Evolutionary conservation across 768 basidiomycete genomes (phyloP).

Genomic region (Kwoniella pini): DNA sequence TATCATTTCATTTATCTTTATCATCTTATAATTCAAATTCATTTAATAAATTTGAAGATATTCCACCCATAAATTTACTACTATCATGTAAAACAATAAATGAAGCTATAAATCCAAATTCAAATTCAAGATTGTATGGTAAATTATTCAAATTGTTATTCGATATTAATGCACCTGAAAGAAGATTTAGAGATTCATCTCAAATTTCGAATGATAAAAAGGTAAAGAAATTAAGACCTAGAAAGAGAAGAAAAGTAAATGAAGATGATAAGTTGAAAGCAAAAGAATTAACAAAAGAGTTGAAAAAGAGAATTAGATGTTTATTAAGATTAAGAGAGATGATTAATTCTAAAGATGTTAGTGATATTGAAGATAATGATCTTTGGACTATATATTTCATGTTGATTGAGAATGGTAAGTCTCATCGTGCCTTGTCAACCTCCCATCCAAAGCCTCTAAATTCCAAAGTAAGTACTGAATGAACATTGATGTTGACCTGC

Average conservation of each 20-base stretch:
- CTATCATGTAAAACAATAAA: slow-evolving; percentile 36
- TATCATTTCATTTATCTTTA: slow-evolving; percentile 66
- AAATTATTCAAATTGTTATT: slow-evolving; percentile 40
- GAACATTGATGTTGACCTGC: too few species aligned
- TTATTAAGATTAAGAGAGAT: slow-evolving; percentile 32
- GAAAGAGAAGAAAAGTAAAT: neutral
- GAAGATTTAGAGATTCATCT: slow-evolving; percentile 46
- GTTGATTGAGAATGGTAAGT: slow-evolving; percentile 54
- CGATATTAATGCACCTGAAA: slow-evolving; percentile 38
- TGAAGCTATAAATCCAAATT: slow-evolving; percentile 25
- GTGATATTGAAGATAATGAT: slow-evolving; percentile 34
- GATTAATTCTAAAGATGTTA: slow-evolving; percentile 23
- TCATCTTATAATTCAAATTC: slow-evolving; percentile 4
- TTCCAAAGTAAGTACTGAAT: too few species aligned
- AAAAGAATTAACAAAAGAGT: slow-evolving; percentile 36
- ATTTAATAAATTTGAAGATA: neutral
- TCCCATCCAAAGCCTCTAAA: too few species aligned
- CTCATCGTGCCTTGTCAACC: too few species aligned
- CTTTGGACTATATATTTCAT: slow-evolving; percentile 52
- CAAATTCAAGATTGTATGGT: slow-evolving; percentile 45
- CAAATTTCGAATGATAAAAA: neutral
- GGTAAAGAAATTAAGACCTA: neutral
- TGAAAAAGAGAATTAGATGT: slow-evolving; percentile 32
- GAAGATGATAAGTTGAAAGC: slow-evolving; percentile 13
- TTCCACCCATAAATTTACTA: slow-evolving; percentile 38